Evolutionary conservation across 2,329 filamentous ascomycete genomes (phyloP).

Genomic region (Epichloe coenophiala): DNA sequence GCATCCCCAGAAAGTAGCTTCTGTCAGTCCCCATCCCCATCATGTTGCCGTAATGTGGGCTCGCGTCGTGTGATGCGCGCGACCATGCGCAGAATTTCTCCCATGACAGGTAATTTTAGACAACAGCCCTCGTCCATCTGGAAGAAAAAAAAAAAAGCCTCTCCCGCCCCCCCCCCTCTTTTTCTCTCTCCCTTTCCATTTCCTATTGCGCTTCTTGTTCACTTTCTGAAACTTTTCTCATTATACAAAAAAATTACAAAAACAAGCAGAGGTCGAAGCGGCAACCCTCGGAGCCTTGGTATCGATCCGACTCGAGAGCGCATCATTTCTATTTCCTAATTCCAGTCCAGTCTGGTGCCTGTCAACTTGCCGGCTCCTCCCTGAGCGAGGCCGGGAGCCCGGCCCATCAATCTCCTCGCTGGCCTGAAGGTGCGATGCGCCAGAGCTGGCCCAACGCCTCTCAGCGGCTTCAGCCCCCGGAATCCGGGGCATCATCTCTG

Average conservation of each 20-base stretch:
- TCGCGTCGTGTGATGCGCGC: slow-evolving; percentile 5
- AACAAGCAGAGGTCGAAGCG: too few relatives aligned
- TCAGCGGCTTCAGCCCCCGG: background rate
- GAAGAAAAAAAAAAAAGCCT: background rate
- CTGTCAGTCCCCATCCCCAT: background rate
- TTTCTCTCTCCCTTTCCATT: background rate
- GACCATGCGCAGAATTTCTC: slow-evolving; percentile 2
- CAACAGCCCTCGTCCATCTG: background rate
- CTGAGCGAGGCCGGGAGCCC: background rate
- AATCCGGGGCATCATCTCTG: background rate
- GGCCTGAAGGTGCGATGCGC: slow-evolving; percentile 3
- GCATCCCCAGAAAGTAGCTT: too few relatives aligned
- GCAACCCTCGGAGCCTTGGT: too few relatives aligned
- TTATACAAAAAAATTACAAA: too few relatives aligned
- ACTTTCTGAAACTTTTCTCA: too few relatives aligned
- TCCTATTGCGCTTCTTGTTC: too few relatives aligned
- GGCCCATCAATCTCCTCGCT: background rate
- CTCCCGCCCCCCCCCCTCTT: background rate
- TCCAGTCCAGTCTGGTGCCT: too few relatives aligned
- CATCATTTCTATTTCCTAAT: too few relatives aligned
- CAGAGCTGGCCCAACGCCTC: background rate
- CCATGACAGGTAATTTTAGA: background rate
- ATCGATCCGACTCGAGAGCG: background rate
- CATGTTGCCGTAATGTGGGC: slow-evolving; percentile 5
- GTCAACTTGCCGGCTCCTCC: too few relatives aligned